These are phyloP conservation scores for Juncus effusus DNA, from an alignment of 176 grass and related monocot genomes.

Conservation along the genomic window DNA sequence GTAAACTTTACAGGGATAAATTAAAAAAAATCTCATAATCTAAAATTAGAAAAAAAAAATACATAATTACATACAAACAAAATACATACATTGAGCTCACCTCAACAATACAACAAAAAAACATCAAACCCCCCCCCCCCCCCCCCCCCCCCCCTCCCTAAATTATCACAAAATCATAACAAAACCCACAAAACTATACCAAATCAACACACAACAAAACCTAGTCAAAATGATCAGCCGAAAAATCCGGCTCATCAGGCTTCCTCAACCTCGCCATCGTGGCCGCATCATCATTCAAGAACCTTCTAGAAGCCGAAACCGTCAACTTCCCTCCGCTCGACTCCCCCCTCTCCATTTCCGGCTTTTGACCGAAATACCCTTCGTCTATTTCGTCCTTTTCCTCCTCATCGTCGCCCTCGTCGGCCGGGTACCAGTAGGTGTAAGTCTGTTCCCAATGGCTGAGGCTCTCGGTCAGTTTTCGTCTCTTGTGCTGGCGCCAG, in stretches of 20 bases:
- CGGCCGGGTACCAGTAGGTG: conserved; percentile 31
- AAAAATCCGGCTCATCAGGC: conserved; percentile 87
- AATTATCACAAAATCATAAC: too few species aligned
- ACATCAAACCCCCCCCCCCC: too few species aligned
- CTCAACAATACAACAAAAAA: too few species aligned
- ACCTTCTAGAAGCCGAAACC: conserved; percentile 60
- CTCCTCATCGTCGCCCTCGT: background rate
- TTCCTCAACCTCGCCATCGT: conserved; percentile 59
- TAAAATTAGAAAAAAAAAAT: too few species aligned
- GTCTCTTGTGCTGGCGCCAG: conserved; percentile 68
- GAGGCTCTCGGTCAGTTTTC: conserved; percentile 70
- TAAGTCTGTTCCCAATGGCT: conserved; percentile 63
- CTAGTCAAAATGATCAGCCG: conserved; percentile 74
- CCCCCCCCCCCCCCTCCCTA: too few species aligned
- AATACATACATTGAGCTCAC: too few species aligned
- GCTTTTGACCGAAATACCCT: conserved; percentile 3
- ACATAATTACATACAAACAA: too few species aligned
- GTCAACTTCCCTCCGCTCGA: conserved; percentile 34
- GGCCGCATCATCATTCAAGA: conserved; percentile 26
- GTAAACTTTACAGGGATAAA: too few species aligned
- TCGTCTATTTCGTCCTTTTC: conserved; percentile 33
- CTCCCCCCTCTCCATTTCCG: conserved; percentile 37
- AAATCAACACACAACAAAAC: conserved; percentile 1
- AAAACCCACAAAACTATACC: too few species aligned
- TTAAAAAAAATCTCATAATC: too few species aligned